These are phyloP conservation scores for Boehmeria nivea DNA, from an alignment of 306 rosid species.

Conservation along the genomic window DNA sequence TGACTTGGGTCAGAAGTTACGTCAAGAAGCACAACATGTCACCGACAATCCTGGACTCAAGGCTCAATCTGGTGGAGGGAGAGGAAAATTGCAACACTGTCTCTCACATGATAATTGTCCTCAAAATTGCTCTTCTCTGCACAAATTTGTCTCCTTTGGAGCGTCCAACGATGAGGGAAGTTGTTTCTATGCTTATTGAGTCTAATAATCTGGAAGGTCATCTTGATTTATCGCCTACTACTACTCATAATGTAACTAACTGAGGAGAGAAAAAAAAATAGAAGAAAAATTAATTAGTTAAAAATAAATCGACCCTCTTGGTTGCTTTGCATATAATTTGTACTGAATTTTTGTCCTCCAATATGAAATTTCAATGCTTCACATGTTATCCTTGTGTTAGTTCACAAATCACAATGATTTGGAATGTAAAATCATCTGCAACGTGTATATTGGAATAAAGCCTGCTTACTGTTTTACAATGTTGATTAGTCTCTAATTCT, in stretches of 20 bases:
- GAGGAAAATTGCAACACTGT: constrained; percentile 21
- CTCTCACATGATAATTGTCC: constrained; percentile 63
- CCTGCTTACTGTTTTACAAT: no score
- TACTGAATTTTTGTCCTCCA: constrained; percentile 1
- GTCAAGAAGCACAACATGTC: constrained; percentile 37
- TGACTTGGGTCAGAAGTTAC: constrained; percentile 54
- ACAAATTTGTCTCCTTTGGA: constrained; percentile 52
- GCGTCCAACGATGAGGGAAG: constrained; percentile 68
- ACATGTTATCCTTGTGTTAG: no score
- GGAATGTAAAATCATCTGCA: no score
- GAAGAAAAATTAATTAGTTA: no score
- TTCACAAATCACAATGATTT: no score
- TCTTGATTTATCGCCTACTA: constrained; percentile 23
- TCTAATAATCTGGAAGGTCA: constrained; percentile 51
- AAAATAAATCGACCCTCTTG: constrained; percentile 1
- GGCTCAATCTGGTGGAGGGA: constrained; percentile 44
- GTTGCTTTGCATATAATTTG: constrained; percentile 11
- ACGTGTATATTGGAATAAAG: no score
- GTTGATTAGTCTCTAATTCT: no score
- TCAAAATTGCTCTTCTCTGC: constrained; percentile 69
- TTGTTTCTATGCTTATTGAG: constrained; percentile 56
- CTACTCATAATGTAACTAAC: constrained; percentile 14
- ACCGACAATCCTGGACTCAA: constrained; percentile 46
- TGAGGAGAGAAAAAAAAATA: no score
- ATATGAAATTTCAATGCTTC: background rate